These are phyloP conservation scores for Phaseolus lunatus DNA, from an alignment of 306 rosid species.

Conservation along the genomic window DNA sequence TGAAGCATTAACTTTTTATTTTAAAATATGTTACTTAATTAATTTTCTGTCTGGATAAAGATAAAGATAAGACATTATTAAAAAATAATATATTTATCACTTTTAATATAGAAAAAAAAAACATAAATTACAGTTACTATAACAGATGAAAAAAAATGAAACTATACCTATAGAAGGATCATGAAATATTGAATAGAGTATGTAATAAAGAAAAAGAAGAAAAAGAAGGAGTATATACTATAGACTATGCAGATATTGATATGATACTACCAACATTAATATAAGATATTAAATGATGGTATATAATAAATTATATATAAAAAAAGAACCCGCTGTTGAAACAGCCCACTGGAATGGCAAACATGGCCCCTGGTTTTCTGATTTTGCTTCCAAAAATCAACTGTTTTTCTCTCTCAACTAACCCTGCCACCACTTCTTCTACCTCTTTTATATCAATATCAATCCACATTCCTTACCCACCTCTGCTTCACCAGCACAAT, in stretches of 20 bases:
- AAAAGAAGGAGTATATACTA: neutral
- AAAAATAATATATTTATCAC: too few species aligned
- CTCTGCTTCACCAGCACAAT: slow-evolving; percentile 49
- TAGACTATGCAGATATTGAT: neutral
- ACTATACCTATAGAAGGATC: too few species aligned
- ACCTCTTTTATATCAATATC: slow-evolving; percentile 67
- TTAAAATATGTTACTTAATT: too few species aligned
- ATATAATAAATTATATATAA: neutral
- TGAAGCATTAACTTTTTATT: too few species aligned
- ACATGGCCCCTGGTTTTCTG: slow-evolving; percentile 98
- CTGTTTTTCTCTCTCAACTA: slow-evolving; percentile 69
- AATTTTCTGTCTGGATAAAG: too few species aligned
- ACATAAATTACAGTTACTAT: too few species aligned
- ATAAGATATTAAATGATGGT: neutral
- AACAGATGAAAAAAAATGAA: too few species aligned
- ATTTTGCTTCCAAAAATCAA: slow-evolving; percentile 61
- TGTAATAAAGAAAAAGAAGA: neutral
- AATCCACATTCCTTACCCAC: slow-evolving; percentile 46
- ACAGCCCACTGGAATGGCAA: slow-evolving; percentile 95
- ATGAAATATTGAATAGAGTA: neutral
- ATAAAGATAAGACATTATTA: too few species aligned
- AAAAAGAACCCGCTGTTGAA: slow-evolving; percentile 84
- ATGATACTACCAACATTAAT: neutral
- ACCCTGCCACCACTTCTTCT: slow-evolving; percentile 48
- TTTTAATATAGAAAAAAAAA: too few species aligned